Evolutionary conservation across 305 asterid genomes (phyloP).

Genomic region (Fraxinus greggii): DNA sequence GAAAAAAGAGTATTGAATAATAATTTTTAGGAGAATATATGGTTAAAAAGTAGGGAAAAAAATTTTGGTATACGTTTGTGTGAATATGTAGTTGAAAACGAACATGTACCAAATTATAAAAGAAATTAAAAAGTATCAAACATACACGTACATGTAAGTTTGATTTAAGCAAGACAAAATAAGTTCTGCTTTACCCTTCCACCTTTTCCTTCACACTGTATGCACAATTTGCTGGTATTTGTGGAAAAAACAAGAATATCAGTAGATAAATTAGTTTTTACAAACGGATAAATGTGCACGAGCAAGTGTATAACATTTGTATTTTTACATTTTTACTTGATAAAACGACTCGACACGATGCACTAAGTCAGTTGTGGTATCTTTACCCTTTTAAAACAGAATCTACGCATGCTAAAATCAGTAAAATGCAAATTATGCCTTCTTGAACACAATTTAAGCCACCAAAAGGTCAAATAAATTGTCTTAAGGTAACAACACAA

Average conservation of each 20-base stretch:
- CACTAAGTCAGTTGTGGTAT: too few relatives aligned
- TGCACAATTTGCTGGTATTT: not conserved
- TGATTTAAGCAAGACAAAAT: not conserved
- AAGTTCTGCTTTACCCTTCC: not conserved
- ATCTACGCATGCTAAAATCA: not conserved
- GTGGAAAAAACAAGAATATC: not conserved
- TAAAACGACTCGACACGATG: not conserved
- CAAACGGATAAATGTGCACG: not conserved
- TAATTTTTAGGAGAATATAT: too few relatives aligned
- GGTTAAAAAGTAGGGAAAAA: too few relatives aligned
- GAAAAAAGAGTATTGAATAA: too few relatives aligned
- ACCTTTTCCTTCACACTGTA: not conserved
- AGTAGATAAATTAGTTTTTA: not conserved
- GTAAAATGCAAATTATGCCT: not conserved
- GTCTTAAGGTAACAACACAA: conserved; percentile 16
- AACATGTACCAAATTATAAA: too few relatives aligned
- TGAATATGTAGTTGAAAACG: too few relatives aligned
- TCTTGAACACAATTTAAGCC: not conserved
- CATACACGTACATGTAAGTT: too few relatives aligned
- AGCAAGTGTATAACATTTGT: too few relatives aligned
- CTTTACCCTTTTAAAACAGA: too few relatives aligned
- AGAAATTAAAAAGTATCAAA: too few relatives aligned
- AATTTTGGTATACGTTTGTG: too few relatives aligned
- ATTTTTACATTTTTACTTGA: not conserved
- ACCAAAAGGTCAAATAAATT: not conserved